These are phyloP conservation scores for Penicillium maclennaniae DNA, from an alignment of 495 filamentous ascomycete species.

Conservation along the genomic window DNA sequence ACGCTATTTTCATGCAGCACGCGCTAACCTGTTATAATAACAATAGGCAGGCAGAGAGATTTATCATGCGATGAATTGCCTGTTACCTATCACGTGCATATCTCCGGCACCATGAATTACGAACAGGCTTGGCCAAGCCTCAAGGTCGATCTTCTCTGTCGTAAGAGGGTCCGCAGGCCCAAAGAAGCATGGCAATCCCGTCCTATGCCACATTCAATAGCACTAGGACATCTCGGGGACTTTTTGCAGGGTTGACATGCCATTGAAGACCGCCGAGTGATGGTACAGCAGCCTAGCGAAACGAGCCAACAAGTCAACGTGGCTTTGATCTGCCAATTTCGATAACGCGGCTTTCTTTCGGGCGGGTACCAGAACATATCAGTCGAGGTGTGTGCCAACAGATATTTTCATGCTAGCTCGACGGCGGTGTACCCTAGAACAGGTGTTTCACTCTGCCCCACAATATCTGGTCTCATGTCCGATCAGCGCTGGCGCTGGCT, in stretches of 20 bases:
- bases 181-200: too few relatives aligned
- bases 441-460: neutral
- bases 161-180: neutral
- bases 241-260: slow-evolving; percentile 1
- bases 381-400: neutral
- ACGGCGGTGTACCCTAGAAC: slow-evolving; percentile 1
- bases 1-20: neutral
- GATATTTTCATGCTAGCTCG: neutral
- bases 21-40: neutral
- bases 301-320: neutral
- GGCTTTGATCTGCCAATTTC: neutral
- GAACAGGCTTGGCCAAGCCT: neutral
- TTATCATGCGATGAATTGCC: neutral
- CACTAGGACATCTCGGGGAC: neutral
- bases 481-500: neutral
- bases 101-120: neutral
- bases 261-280: neutral
- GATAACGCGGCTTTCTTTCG: neutral
- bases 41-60: too few relatives aligned
- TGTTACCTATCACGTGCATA: neutral
- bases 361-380: neutral
- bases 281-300: neutral
- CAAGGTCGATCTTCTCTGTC: neutral
- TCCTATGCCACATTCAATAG: neutral
- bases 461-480: neutral